Base-by-base conservation (phyloP, 2,329 filamentous ascomycete genomes). In the Fusarium guadeloupense region DNA sequence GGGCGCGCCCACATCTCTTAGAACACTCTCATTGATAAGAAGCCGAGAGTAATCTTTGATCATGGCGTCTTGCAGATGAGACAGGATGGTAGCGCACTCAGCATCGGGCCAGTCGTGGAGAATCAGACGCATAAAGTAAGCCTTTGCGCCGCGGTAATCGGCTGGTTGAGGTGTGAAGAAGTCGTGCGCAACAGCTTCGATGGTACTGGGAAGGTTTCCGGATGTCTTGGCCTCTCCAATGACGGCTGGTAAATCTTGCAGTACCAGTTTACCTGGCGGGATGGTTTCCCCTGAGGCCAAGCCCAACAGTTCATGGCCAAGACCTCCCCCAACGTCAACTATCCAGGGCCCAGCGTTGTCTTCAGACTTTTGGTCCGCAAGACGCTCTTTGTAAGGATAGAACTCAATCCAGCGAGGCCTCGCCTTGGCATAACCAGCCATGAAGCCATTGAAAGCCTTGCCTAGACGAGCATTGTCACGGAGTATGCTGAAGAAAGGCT, bases 61-160 rank as follows among this genome's bases (percentile, higher is more conserved):
- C 59, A 68, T 66, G 23, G 60, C 62, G 4, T 67, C 56, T 23
- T 50, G 40, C 5, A 64, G 28, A 20, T 63, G 44, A 6, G 42
- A 31, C 2, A 75, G 60, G 28, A 80, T 79, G 13, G 55, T 48
- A 10, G 65, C 55, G 1, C 70, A 66, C 19, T 78, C 67, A 4
- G 69, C 68, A 35, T 82, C 76, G 0, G 77, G 72, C 80, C 80
- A 83, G 69, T 82, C 78, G 60, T 83, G 81, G 6, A 83, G 67
- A 30, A 83, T 79, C 54, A 75, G 72, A 10, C 77, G 77, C 54
- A 83, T 72, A 42, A 82, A 70, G 62, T 81, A 83, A 12, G 78
- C 71, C 19, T 75, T 71, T 2, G 75, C 79, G 7, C 60, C 70
- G 12, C 64, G 39, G n/a, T 51, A 60, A 14, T 55, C 49, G 1